phyloP scores from a whole-genome alignment of 2,329 filamentous ascomycete species.

The Lachnellula occidentalis region DNA sequence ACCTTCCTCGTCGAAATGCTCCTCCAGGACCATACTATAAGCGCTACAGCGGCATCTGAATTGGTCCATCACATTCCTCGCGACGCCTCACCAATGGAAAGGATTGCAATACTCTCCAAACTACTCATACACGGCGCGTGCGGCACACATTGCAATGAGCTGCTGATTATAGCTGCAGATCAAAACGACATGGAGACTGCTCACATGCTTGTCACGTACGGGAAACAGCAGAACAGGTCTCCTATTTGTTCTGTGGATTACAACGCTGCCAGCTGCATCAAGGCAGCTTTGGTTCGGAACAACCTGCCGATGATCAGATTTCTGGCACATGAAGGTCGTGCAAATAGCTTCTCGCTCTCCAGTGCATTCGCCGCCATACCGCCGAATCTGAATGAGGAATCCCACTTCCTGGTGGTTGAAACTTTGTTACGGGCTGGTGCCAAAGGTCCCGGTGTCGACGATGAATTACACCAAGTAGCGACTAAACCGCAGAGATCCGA shows the following conservation, averaged over 20 bases:
- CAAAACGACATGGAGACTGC: constrained; percentile 20
- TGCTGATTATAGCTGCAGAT: constrained; percentile 20
- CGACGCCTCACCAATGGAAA: constrained; percentile 2
- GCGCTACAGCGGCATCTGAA: constrained; percentile 13
- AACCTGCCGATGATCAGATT: constrained; percentile 11
- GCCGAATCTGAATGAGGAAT: constrained; percentile 1
- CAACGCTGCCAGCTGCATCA: constrained; percentile 19
- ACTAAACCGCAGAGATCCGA: constrained; percentile 1
- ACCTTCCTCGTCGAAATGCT: constrained; percentile 11
- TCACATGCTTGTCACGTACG: constrained; percentile 18
- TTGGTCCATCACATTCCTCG: constrained; percentile 8
- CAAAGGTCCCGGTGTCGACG: constrained; percentile 12
- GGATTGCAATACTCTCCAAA: constrained; percentile 12
- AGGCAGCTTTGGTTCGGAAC: constrained; percentile 13
- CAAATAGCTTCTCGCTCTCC: constrained; percentile 13
- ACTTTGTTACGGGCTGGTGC: constrained; percentile 14
- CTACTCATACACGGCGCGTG: constrained; percentile 18
- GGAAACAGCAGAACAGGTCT: constrained; percentile 3
- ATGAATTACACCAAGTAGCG: constrained; percentile 6
- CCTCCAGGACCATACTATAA: constrained; percentile 10
- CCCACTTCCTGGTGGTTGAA: constrained; percentile 9
- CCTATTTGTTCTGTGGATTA: constrained; percentile 24
- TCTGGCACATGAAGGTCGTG: constrained; percentile 10
- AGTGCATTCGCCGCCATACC: constrained; percentile 12
- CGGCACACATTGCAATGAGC: constrained; percentile 19